Base-by-base conservation (phyloP, 1,139 yeast genomes). In the Suhomyces ambrosiae region DNA sequence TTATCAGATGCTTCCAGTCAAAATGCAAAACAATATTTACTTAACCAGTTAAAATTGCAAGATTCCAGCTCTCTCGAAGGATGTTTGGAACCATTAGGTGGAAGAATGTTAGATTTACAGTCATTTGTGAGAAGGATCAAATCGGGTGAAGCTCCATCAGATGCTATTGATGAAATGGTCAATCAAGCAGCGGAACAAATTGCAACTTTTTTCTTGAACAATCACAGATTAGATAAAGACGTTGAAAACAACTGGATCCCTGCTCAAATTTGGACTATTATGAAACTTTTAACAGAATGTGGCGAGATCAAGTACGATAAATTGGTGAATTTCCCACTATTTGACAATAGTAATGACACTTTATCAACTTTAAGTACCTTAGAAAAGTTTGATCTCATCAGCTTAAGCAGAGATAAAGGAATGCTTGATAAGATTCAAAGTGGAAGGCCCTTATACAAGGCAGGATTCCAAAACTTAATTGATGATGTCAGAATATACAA, bases 21-120 rank as follows among this genome's bases (percentile, higher is more conserved):
- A 3, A 80, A 89, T 35, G 88, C 97, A 1, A 76, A 75, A 48
- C 75, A 77, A 31, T 92, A 82, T 60, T 89, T 90, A 12, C 52
- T 76, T 45, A 75, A 74, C 35, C 92, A 86, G 44, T 62, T 86
- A 33, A 50, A 47, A 26, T 50, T 54, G 37, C 52, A 50, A n/a
- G 53, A 53, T 35, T 42, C 43, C 25, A 43, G 51, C 2, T 63
- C 65, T 6, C 64, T 86, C 26, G 84, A 81, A 24, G 58, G 64
- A 2, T 77, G 84, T 25, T 64, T 90, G 33, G 78, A 66, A 17
- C 95, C 96, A 7, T 63, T 92, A 21, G 98, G 98, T 9, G 98
- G 98, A 27, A 79, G 98, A 47, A 86, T 92, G 90, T 73, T 90
- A 38, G 98, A 92, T 57, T 71, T 92, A 39, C 97, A 92, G 60